Evolutionary conservation across 148 eudicot species (phyloP), one percentile per base, ranked within the genome.

Genomic region (Silene conica): DNA sequence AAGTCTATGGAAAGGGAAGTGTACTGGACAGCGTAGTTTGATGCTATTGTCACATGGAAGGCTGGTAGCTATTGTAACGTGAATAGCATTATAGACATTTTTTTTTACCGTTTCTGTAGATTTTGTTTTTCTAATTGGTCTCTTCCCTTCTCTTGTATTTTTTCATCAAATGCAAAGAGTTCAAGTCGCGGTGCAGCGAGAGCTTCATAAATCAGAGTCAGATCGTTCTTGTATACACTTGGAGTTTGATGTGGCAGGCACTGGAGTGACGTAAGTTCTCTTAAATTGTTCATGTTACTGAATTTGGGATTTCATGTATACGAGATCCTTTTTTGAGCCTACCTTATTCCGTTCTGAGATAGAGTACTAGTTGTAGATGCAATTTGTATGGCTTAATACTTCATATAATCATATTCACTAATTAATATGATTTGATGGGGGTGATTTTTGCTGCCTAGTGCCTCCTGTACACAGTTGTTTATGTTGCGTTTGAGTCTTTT

Each of bases 211-310:
- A 79, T 81, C 88, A 21, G 91, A 85, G 67, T 92, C 97, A 71
- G 93, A 92, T 62, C 97, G 97, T 60, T 92, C 97, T 70, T 92
- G 97, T 83, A 90, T 84, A 70, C 97, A 92, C 83, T 81, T 92
- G 93, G 97, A 92, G 78, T 90, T 92, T 66, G 91, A 92, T 70
- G 78, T 88, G 28, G 81, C 89, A 26, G 85, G 88, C 65, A 90
- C 91, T 63, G 87, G 89, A 55, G 63, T 92, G 12, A 76, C 72
- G 95, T 92, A 84, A 85, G 94, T 80, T 76, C 22, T 6, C 31
- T 31, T 23, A 3, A 11, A 13, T 12, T 15, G 0, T 9, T 10
- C 64, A 11, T 46, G 22, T 15, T 61, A 20, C 2, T 18, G 50
- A 22, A 34, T 50, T 15, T 15, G 16, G 9, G 15, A 12, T 12